These are phyloP conservation scores for Primulina eburnea DNA, from an alignment of 257 asterid genomes.

Conservation along the genomic window DNA sequence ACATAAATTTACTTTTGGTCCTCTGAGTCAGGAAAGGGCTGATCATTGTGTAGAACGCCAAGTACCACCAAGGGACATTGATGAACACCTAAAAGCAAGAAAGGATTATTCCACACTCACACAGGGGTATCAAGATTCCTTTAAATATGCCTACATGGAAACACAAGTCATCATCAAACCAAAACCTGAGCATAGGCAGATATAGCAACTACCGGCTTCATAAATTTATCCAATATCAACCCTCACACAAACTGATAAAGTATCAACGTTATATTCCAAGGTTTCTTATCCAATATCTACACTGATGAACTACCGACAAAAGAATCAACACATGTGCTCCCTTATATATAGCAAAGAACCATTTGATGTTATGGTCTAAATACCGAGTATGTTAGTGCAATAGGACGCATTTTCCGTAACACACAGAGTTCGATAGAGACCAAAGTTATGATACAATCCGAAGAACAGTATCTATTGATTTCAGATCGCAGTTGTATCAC, in stretches of 20 bases:
- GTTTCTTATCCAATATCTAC: background rate
- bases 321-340: background rate
- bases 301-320: constrained; percentile 1
- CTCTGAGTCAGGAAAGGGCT: constrained; percentile 88
- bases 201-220: no score
- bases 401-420: background rate
- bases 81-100: constrained; percentile 61
- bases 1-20: constrained; percentile 85
- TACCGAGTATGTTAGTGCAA: background rate
- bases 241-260: no score
- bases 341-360: constrained; percentile 1
- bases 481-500: background rate
- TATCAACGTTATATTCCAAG: no score
- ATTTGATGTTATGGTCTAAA: constrained; percentile 1
- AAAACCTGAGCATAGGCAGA: background rate
- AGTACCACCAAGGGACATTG: constrained; percentile 98
- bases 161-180: background rate
- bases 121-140: background rate
- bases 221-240: no score
- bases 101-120: background rate
- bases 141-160: background rate
- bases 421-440: background rate
- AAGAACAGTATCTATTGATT: background rate
- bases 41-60: constrained; percentile 84
- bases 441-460: background rate